Evolutionary conservation across 148 eudicot genomes (phyloP), one percentile per base, ranked within the genome.

Genomic region (Chenopodium quinoa): DNA sequence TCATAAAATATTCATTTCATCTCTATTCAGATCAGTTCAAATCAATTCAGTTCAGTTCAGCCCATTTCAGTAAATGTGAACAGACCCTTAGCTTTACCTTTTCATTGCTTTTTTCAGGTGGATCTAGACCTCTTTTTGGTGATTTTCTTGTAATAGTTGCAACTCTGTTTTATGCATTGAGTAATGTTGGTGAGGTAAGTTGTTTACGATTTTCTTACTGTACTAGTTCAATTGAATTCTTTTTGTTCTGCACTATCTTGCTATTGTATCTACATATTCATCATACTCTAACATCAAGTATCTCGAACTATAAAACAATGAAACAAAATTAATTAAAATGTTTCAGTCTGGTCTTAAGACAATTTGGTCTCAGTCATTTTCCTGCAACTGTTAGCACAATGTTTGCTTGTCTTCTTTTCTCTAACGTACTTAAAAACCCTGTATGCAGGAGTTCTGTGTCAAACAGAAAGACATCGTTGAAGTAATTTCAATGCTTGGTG

Each of bases 151-250:
- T 93, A 70, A 90, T 90, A 47, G 88, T 66, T 54, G 99, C 91
- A 78, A 90, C 99, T 74, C 32, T 95, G 58, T 92, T 92, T 77
- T 91, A 76, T 70, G 92, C 94, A 32, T 62, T 92, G 79, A 95
- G 97, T 88, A 93, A 95, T 83, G 99, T 95, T 83, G 97, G 97
- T 27, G 89, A 91, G 94, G 99, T 93, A 34, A 54, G 7, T 27
- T 29, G 48, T 85, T 78, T 34, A 34, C 37, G 0, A 3, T 34
- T 34, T 2, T 29, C 31, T 64, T 27, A 70, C 79, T 40, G 58
- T 8, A 0, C 22, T 56, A 22, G 62, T 56, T 56, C 17, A 19
- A 17, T 17, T 13, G n/a, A n/a, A 31, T 71, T 48, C 74, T 11
- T 19, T 31, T 56, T 56, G 20, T 56, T 5, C 62, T 56, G 62